Percentiles rank a stretch among this genome's conserved stretches.
phyloP scores from a whole-genome alignment of 257 asterid genomes.

The Nicotiana benthamiana region DNA sequence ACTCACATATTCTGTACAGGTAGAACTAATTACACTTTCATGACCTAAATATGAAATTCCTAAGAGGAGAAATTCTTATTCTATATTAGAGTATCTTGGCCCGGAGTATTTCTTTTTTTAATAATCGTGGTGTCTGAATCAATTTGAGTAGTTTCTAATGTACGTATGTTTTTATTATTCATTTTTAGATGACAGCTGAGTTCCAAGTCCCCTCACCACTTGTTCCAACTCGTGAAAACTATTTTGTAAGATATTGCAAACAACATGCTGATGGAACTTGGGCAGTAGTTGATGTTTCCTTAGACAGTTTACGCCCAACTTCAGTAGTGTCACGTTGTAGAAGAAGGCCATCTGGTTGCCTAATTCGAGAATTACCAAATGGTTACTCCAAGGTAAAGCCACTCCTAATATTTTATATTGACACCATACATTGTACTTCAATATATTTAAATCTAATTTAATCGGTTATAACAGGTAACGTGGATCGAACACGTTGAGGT shows the following conservation, averaged over 20 bases:
- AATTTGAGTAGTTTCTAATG: too few species aligned
- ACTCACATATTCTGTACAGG: too few species aligned
- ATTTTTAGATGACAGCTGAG: constrained; percentile 45
- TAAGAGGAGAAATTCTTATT: too few species aligned
- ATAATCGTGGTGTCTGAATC: too few species aligned
- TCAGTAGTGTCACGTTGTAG: constrained; percentile 24
- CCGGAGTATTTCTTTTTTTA: too few species aligned
- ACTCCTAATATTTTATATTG: not conserved
- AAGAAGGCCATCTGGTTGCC: constrained; percentile 55
- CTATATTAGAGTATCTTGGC: too few species aligned
- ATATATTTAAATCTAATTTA: too few species aligned
- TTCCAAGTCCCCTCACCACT: constrained; percentile 54
- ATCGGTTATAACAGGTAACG: constrained; percentile 22
- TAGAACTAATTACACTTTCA: too few species aligned
- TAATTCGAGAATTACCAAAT: constrained; percentile 52
- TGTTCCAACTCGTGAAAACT: constrained; percentile 48
- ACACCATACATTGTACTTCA: not conserved
- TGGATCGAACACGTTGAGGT: constrained; percentile 56
- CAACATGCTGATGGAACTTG: constrained; percentile 40
- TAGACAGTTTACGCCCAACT: constrained; percentile 39
- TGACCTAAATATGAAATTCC: too few species aligned
- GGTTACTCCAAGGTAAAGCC: constrained; percentile 47
- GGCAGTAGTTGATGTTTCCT: constrained; percentile 57
- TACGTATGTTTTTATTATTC: not conserved
- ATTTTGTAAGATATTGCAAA: constrained; percentile 43